Percentiles rank a stretch among this genome's conserved stretches.
phyloP scores from a whole-genome alignment of 257 asterid species.

The Solanum pinnatisectum region DNA sequence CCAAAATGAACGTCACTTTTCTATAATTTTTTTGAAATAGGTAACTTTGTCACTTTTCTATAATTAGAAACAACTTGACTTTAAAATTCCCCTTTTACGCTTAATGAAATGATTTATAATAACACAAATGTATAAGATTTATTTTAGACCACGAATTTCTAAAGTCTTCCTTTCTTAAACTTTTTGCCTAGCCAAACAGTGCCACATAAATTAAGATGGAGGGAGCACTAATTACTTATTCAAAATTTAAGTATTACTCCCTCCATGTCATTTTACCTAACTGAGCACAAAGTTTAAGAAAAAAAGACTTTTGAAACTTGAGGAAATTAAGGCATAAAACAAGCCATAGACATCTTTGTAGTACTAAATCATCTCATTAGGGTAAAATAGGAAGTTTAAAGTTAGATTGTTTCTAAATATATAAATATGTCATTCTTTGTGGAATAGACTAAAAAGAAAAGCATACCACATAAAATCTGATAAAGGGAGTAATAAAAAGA shows the following conservation, averaged over 20 bases:
- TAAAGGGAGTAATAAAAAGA: background rate
- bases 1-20: background rate
- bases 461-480: background rate
- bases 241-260: background rate
- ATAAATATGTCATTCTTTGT: background rate
- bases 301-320: background rate
- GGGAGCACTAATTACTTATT: background rate
- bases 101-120: background rate
- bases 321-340: background rate
- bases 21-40: background rate
- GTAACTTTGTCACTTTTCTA: background rate
- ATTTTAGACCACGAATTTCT: background rate
- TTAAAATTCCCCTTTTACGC: background rate
- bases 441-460: background rate
- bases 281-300: background rate
- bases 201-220: background rate
- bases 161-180: background rate
- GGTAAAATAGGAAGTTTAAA: background rate
- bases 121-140: background rate
- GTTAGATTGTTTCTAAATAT: background rate
- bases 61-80: background rate
- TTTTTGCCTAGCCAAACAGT: background rate
- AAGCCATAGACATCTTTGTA: background rate
- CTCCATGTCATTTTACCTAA: background rate
- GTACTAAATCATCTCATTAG: background rate